Evolutionary conservation across 1,139 yeast genomes (phyloP), one percentile per base, ranked within the genome.

Genomic region (Yarrowia galli): DNA sequence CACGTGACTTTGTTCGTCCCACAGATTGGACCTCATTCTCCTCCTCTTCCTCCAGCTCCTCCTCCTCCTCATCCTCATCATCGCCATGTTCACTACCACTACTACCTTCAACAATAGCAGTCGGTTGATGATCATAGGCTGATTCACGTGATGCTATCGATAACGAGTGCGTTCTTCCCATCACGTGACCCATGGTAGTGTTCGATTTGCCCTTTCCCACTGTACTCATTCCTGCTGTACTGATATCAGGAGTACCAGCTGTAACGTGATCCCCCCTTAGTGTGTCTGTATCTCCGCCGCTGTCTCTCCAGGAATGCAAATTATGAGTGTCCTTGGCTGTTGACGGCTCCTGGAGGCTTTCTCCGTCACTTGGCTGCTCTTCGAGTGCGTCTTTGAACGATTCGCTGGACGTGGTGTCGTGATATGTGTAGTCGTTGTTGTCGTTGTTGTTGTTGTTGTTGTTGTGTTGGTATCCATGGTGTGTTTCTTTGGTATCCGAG

Each of bases 301-400:
- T 16, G 10, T n/a, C 45, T 10, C 15, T 32, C 56, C 56, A 49
- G 56, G 56, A 49, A 49, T 49, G 56, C 60, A 53, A 42, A 38
- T 38, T 54, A 9, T 28, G 51, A 9, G 32, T 58, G 51, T 9
- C 9, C 16, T 58, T 40, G 6, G 45, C 64, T 1, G 49, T 32
- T 6, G 49, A 28, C 25, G 28, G 32, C n/a, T 54, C 61, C 36
- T n/a, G 46, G 23, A 12, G 8, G 16, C 45, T 28, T 15, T 13
- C 56, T 5, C 13, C 38, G 23, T 54, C 61, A 12, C n/a, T 22
- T 10, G 23, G 16, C 28, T 20, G 40, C 22, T 43, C 49, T 16
- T 58, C 64, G 16, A 58, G 36, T 1, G 64, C 64, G 64, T 58
- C 64, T n/a, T 58, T 43, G 46, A 58, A 58, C 51, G 64, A 58